phyloP scores from a whole-genome alignment of 371 early-diverging fungal genomes.

The Apophysomyces variabilis region DNA sequence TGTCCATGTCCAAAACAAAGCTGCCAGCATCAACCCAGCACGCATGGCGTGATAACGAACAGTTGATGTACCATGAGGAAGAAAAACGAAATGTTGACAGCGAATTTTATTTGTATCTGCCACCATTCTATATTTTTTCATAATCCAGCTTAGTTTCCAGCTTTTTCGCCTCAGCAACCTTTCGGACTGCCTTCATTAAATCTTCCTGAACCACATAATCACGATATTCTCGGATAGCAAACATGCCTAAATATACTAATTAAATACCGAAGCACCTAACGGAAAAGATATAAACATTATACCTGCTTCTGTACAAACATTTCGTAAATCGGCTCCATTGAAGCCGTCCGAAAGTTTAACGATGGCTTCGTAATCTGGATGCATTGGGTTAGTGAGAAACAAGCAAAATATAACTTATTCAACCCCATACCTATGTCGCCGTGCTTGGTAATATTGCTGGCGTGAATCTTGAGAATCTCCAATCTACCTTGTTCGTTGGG shows the following conservation, averaged over 20 bases:
- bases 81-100: not conserved
- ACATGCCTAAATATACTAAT: constrained; percentile 77
- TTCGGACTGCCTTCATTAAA: constrained; percentile 99
- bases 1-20: not conserved
- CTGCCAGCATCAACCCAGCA: too few relatives aligned
- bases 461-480: constrained; percentile 99
- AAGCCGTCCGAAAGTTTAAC: constrained; percentile 99
- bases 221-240: constrained; percentile 99
- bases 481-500: constrained; percentile 87
- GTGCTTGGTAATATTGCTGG: constrained; percentile 91
- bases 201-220: constrained; percentile 99
- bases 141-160: constrained; percentile 98
- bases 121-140: constrained; percentile 71
- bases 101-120: not conserved
- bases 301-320: constrained; percentile 99
- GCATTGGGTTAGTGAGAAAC: not conserved
- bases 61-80: not conserved
- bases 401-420: not conserved
- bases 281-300: not conserved
- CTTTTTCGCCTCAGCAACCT: constrained; percentile 98
- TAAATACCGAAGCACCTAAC: constrained; percentile 8
- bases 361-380: constrained; percentile 94
- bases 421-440: constrained; percentile 88
- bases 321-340: constrained; percentile 99
- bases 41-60: too few relatives aligned